phyloP scores from a whole-genome alignment of 2,329 filamentous ascomycete species.

The Fusarium burgessii region DNA sequence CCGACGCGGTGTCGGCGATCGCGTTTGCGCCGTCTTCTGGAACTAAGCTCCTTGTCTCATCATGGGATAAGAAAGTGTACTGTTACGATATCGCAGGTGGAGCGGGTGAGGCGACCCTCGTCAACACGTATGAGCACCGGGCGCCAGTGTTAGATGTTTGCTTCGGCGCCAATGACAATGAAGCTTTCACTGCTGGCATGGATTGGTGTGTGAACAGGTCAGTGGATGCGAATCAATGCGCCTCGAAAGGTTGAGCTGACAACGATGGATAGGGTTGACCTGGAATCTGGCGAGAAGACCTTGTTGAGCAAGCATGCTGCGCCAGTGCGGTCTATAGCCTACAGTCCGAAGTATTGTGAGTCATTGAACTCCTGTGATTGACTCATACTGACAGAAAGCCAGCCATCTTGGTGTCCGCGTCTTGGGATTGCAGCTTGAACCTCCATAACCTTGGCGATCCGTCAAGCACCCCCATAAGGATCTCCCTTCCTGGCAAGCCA shows the following conservation, averaged over 20 bases:
- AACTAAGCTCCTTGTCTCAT: conserved; percentile 85
- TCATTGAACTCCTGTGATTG: conserved; percentile 12
- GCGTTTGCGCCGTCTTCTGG: conserved; percentile 84
- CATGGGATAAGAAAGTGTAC: conserved; percentile 94
- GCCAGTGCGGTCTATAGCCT: conserved; percentile 86
- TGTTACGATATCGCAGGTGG: conserved; percentile 80
- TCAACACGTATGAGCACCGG: conserved; percentile 81
- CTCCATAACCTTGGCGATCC: conserved; percentile 75
- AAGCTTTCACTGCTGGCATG: conserved; percentile 87
- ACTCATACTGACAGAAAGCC: conserved; percentile 29
- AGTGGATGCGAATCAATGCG: conserved; percentile 14
- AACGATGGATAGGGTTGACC: conserved; percentile 66
- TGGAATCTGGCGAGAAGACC: conserved; percentile 77
- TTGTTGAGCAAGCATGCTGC: conserved; percentile 82
- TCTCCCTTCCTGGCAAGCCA: conserved; percentile 85
- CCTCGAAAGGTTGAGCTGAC: conserved; percentile 23
- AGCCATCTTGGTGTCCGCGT: conserved; percentile 86
- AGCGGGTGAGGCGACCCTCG: conserved; percentile 65
- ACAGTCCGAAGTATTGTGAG: conserved; percentile 77
- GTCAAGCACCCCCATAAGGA: conserved; percentile 67
- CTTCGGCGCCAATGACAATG: conserved; percentile 84
- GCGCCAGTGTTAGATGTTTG: conserved; percentile 92
- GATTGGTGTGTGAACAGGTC: conserved; percentile 88
- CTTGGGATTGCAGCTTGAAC: conserved; percentile 93
- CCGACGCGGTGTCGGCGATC: conserved; percentile 87